A percentile compares a stretch with the other conserved stretches of the same genome.
Evolutionary conservation across 306 rosid species (phyloP).

Genomic region (Hylodesmum podocarpum): DNA sequence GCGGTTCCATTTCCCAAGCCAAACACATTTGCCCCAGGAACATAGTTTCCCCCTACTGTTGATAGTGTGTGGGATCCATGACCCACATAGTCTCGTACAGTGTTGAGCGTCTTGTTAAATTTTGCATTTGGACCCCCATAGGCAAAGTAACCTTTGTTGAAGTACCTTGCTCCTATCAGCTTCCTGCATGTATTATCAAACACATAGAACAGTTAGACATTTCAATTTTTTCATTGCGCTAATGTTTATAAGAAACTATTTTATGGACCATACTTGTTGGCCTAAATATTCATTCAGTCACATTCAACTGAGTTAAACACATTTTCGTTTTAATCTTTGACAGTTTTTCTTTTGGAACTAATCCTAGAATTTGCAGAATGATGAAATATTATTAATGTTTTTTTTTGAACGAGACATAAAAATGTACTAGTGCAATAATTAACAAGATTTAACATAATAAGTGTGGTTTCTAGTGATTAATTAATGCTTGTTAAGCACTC

Average conservation of each 20-base stretch:
- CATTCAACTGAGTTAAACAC: not conserved
- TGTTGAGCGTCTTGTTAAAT: not conserved
- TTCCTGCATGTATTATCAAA: conserved; percentile 45
- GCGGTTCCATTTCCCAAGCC: conserved; percentile 73
- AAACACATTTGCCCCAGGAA: conserved; percentile 45
- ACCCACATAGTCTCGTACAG: conserved; percentile 51
- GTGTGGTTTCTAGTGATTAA: not conserved
- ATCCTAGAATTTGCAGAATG: not conserved
- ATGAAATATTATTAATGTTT: not conserved
- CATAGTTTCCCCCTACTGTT: conserved; percentile 66
- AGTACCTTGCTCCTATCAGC: conserved; percentile 77
- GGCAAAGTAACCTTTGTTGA: conserved; percentile 54
- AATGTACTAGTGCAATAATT: not conserved
- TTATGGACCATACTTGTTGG: not conserved
- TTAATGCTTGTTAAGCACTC: not conserved
- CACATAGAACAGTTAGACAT: not conserved
- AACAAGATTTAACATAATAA: not conserved
- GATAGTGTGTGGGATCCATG: conserved; percentile 88
- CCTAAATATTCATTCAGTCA: too few relatives aligned
- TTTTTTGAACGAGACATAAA: not conserved
- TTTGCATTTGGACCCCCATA: not conserved
- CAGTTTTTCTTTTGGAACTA: too few relatives aligned
- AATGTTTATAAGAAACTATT: not conserved
- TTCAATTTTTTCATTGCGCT: not conserved
- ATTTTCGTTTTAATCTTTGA: not conserved